These are phyloP conservation scores for Blakeslea trispora DNA, from an alignment of 371 early-diverging fungal species.

Conservation along the genomic window DNA sequence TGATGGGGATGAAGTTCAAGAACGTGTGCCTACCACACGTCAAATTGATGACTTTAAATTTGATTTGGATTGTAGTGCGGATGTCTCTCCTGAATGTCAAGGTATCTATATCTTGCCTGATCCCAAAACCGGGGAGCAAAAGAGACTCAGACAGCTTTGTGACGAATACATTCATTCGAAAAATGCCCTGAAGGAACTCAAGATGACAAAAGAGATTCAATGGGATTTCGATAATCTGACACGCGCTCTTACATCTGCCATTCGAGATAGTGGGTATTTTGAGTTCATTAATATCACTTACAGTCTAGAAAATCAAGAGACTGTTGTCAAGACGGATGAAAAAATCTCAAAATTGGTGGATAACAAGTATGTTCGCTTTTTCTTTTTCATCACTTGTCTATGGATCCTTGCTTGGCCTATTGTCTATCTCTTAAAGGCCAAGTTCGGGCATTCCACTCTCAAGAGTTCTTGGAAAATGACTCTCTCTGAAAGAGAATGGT, in stretches of 20 bases:
- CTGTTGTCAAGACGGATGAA: slow-evolving; percentile 35
- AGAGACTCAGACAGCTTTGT: slow-evolving; percentile 39
- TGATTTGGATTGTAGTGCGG: slow-evolving; percentile 30
- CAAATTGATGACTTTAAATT: slow-evolving; percentile 43
- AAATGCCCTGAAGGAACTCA: slow-evolving; percentile 42
- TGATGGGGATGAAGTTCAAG: slow-evolving; percentile 36
- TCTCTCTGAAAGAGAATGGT: slow-evolving; percentile 40
- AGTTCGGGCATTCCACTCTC: slow-evolving; percentile 38
- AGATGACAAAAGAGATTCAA: slow-evolving; percentile 37
- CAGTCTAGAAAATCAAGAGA: slow-evolving; percentile 33
- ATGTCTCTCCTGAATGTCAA: slow-evolving; percentile 28
- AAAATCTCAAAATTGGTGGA: slow-evolving; percentile 33
- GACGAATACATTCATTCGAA: slow-evolving; percentile 41
- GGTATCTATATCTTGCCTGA: slow-evolving; percentile 38
- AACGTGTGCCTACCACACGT: slow-evolving; percentile 25
- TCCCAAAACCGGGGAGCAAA: slow-evolving; percentile 30
- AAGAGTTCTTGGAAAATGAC: slow-evolving; percentile 47
- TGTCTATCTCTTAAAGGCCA: slow-evolving; percentile 27
- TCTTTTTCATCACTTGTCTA: slow-evolving; percentile 39
- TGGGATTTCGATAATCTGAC: slow-evolving; percentile 48
- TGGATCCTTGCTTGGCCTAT: slow-evolving; percentile 45
- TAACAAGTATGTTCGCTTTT: slow-evolving; percentile 22
- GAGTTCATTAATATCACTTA: slow-evolving; percentile 39
- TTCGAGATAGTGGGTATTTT: slow-evolving; percentile 37
- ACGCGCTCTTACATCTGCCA: slow-evolving; percentile 40